A percentile compares a stretch with the other conserved stretches of the same genome.
Conservation (phyloP, 768 basidiomycete species). For the Macrolepiota dolichaula region DNA sequence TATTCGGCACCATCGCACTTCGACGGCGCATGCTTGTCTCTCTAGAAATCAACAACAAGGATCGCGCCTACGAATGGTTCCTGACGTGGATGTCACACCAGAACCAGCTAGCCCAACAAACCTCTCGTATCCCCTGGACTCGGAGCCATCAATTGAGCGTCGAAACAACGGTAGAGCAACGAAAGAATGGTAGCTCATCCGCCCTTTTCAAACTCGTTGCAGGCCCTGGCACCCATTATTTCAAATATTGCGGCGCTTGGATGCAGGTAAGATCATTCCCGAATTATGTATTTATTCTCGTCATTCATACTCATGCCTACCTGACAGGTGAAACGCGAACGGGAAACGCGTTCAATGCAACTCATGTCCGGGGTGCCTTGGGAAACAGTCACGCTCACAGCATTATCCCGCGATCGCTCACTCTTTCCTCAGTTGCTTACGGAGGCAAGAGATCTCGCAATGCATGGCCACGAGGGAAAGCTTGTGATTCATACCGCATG, state of each 20-base stretch:
- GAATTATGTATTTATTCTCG: slow-evolving; percentile 2
- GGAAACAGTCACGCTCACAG: slow-evolving; percentile 95
- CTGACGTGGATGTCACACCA: slow-evolving; percentile 92
- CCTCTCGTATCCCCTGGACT: slow-evolving; percentile 41
- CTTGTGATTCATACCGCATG: slow-evolving; percentile 96
- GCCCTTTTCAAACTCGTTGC: slow-evolving; percentile 93
- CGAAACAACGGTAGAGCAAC: slow-evolving; percentile 86
- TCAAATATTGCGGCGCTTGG: slow-evolving; percentile 89
- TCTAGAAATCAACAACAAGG: slow-evolving; percentile 94
- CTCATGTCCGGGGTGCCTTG: slow-evolving; percentile 90
- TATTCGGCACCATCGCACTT: slow-evolving; percentile 69
- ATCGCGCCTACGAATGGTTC: slow-evolving; percentile 95
- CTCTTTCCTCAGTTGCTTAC: slow-evolving; percentile 78
- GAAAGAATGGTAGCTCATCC: slow-evolving; percentile 87
- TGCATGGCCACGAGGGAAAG: slow-evolving; percentile 86
- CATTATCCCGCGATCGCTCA: slow-evolving; percentile 80
- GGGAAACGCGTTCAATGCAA: slow-evolving; percentile 90
- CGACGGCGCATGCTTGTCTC: slow-evolving; percentile 91
- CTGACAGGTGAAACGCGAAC: slow-evolving; percentile 84
- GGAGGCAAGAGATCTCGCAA: slow-evolving; percentile 88
- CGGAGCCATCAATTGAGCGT: slow-evolving; percentile 93
- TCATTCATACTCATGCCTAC: slow-evolving; percentile 14
- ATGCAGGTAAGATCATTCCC: slow-evolving; percentile 66
- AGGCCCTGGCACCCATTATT: slow-evolving; percentile 91
- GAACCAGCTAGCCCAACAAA: slow-evolving; percentile 24